phyloP scores from a whole-genome alignment of 2,329 filamentous ascomycete genomes.

The Alternaria angustiovoidea region DNA sequence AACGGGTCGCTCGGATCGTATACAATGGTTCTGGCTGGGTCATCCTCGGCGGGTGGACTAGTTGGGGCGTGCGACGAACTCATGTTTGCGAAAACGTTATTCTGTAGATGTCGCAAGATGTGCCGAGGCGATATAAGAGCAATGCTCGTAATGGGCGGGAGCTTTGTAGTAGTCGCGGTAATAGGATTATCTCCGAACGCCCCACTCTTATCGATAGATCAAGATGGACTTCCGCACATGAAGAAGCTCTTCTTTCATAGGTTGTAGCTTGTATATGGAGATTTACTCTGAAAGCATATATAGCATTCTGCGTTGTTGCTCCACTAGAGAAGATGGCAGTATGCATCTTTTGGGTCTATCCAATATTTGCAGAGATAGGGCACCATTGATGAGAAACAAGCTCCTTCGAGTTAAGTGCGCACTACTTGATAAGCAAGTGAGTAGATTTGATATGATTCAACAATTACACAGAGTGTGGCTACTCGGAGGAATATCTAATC shows the following conservation, averaged over 20 bases:
- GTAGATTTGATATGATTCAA: not conserved
- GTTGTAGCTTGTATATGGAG: not conserved
- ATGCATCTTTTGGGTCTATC: not conserved
- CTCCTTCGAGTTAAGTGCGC: not conserved
- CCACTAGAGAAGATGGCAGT: not conserved
- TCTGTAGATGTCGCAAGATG: constrained; percentile 4
- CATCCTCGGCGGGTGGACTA: constrained; percentile 36
- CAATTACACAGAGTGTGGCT: not conserved
- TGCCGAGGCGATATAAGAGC: constrained; percentile 13
- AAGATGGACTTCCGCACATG: not conserved
- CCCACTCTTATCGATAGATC: constrained; percentile 19
- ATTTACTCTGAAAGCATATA: not conserved
- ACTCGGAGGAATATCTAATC: not conserved
- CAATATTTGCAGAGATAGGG: not conserved
- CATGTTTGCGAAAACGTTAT: constrained; percentile 26
- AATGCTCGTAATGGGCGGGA: constrained; percentile 12
- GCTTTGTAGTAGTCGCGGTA: constrained; percentile 16
- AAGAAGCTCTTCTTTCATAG: not conserved
- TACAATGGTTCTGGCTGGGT: constrained; percentile 35
- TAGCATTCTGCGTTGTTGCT: not conserved
- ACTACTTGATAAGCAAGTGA: not conserved
- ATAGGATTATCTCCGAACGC: constrained; percentile 16
- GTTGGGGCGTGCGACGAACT: constrained; percentile 35
- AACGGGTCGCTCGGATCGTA: constrained; percentile 47
- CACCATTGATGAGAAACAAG: not conserved